phyloP scores from a whole-genome alignment of 164 flowering plant genomes.

The Vitis riparia region DNA sequence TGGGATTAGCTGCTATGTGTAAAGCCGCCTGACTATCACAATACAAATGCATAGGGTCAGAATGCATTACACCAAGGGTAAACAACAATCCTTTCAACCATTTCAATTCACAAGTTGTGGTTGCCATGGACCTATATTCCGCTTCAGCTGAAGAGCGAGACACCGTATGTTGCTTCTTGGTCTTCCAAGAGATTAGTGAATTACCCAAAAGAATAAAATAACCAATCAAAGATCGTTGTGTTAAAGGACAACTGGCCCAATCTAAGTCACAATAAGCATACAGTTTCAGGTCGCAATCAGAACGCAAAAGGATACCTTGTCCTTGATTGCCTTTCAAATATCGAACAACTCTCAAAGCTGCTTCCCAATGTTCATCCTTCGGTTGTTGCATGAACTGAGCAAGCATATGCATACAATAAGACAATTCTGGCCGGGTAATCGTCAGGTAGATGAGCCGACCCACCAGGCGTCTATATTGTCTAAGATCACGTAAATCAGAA shows the following conservation, averaged over 20 bases:
- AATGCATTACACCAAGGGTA: background rate
- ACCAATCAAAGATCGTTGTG: constrained; percentile 2
- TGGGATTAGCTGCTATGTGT: background rate
- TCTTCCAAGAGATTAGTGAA: constrained; percentile 3
- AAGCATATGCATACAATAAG: constrained; percentile 4
- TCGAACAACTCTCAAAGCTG: background rate
- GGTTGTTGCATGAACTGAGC: constrained; percentile 1
- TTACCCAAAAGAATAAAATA: constrained; percentile 1
- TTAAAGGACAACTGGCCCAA: constrained; percentile 6
- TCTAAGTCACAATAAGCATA: constrained; percentile 2
- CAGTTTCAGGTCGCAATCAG: background rate
- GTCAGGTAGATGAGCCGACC: constrained; percentile 9
- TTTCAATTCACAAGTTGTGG: constrained; percentile 1
- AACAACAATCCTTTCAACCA: background rate
- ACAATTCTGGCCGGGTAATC: constrained; percentile 4
- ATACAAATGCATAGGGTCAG: background rate
- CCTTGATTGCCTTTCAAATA: background rate
- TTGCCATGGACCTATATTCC: constrained; percentile 5
- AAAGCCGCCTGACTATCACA: constrained; percentile 5
- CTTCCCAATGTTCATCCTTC: background rate
- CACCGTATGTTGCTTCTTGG: constrained; percentile 11
- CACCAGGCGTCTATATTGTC: background rate
- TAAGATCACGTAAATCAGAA: background rate
- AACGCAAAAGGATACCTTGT: background rate
- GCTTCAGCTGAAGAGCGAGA: constrained; percentile 11